Conservation (phyloP, 495 filamentous ascomycete genomes). For the Podospora comata region DNA sequence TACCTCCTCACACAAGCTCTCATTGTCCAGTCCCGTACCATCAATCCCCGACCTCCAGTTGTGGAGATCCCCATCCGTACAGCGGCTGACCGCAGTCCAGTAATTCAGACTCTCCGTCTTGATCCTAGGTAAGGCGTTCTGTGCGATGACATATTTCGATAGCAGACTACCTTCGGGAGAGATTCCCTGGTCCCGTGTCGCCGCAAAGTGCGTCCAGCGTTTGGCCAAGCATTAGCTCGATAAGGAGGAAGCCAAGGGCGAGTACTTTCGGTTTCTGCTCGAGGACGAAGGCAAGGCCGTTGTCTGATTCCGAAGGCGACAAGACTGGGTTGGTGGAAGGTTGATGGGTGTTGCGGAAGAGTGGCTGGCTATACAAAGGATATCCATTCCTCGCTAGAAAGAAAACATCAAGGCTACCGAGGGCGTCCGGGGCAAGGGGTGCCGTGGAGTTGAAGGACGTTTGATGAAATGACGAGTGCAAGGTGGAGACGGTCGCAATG, state of each 20-base stretch:
- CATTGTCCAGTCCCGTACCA: constrained; percentile 3
- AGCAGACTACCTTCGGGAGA: neutral
- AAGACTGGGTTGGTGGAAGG: neutral
- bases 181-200: neutral
- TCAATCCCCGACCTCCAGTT: too few species aligned
- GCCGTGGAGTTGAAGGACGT: constrained; percentile 30
- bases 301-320: neutral
- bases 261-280: neutral
- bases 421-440: constrained; percentile 25
- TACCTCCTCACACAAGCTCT: constrained; percentile 2
- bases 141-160: neutral
- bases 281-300: neutral
- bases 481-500: constrained; percentile 25
- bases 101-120: constrained; percentile 1
- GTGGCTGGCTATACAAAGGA: constrained; percentile 1
- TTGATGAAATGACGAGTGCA: constrained; percentile 28
- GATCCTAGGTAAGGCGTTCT: neutral
- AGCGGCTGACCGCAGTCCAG: neutral
- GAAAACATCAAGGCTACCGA: constrained; percentile 27
- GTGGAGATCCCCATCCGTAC: neutral
- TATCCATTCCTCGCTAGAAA: constrained; percentile 16
- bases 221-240: constrained; percentile 3
- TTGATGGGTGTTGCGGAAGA: neutral
- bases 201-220: neutral
- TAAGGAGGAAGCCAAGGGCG: neutral